These are phyloP conservation scores for Lizonia empirigonia DNA, from an alignment of 2,329 filamentous ascomycete species.

Conservation along the genomic window DNA sequence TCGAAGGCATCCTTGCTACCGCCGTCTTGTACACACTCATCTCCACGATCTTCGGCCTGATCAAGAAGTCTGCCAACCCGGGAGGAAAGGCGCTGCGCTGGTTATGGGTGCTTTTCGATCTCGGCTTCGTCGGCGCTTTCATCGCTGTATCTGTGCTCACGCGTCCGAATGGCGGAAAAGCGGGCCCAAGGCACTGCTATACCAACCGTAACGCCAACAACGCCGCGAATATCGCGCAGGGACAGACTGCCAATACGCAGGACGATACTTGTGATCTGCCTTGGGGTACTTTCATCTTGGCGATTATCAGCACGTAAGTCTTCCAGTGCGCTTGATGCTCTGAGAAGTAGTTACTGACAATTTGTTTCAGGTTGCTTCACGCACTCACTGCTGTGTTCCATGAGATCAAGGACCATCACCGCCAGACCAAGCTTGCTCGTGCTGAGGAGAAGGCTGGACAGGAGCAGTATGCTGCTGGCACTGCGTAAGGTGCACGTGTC, in stretches of 20 bases:
- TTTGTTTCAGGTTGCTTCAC: constrained; percentile 50
- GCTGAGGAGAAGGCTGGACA: constrained; percentile 2
- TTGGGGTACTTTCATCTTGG: constrained; percentile 53
- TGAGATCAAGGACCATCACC: constrained; percentile 39
- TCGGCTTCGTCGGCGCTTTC: constrained; percentile 48
- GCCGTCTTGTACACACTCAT: constrained; percentile 53
- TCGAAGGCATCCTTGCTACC: constrained; percentile 54
- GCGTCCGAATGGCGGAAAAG: constrained; percentile 42
- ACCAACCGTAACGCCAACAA: constrained; percentile 13
- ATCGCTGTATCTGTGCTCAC: constrained; percentile 53
- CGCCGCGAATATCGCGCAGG: constrained; percentile 14
- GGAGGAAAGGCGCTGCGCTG: constrained; percentile 46
- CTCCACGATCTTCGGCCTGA: constrained; percentile 43
- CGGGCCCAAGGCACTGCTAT: constrained; percentile 45
- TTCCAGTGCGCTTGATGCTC: too few relatives aligned
- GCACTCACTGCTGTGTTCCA: constrained; percentile 52
- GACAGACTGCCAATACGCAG: constrained; percentile 19
- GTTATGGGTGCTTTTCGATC: constrained; percentile 50
- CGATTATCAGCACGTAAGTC: constrained; percentile 55
- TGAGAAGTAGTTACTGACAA: neutral
- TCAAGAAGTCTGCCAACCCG: constrained; percentile 40
- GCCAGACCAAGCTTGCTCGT: constrained; percentile 10
- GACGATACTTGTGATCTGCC: constrained; percentile 49
- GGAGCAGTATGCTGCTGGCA: neutral
- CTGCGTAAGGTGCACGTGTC: too few relatives aligned